Evolutionary conservation across 805 yeast species (phyloP).

Genomic region (Candida berthetii): DNA sequence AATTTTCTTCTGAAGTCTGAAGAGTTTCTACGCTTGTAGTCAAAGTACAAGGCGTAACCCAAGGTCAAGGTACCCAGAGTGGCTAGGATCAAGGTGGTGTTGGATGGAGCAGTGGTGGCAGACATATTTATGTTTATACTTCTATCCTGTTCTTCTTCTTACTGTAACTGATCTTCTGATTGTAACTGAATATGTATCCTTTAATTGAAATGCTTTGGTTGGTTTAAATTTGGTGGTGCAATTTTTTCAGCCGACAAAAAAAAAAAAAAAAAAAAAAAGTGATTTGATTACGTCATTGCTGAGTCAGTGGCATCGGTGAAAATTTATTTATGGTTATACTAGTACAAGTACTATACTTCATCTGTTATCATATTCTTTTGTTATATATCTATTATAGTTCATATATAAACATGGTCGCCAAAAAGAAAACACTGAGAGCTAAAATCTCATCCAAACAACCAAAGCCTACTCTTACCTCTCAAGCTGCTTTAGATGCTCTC

Average conservation of each 20-base stretch:
- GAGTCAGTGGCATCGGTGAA: too few relatives aligned
- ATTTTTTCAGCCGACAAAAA: background rate
- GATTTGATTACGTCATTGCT: too few relatives aligned
- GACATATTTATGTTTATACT: background rate
- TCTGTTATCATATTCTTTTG: too few relatives aligned
- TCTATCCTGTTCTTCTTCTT: background rate
- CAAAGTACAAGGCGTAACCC: conserved; percentile 86
- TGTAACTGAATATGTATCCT: too few relatives aligned
- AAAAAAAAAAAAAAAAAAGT: too few relatives aligned
- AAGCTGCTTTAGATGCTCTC: conserved; percentile 1
- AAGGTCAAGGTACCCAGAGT: conserved; percentile 40
- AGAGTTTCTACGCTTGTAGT: conserved; percentile 81
- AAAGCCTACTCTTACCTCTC: conserved; percentile 2
- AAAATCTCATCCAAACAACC: conserved; percentile 27
- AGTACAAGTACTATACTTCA: too few relatives aligned
- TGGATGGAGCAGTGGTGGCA: conserved; percentile 7
- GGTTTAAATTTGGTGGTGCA: background rate
- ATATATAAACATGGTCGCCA: conserved; percentile 31
- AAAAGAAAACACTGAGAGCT: conserved; percentile 39
- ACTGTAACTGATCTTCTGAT: too few relatives aligned
- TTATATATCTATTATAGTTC: too few relatives aligned
- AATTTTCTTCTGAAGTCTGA: conserved; percentile 76
- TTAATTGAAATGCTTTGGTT: too few relatives aligned
- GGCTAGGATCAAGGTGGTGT: conserved; percentile 23
- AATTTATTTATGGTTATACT: too few relatives aligned